Evolutionary conservation across 1,139 yeast species (phyloP), one percentile per base, ranked within the genome.

Genomic region (Suhomyces terraborum): DNA sequence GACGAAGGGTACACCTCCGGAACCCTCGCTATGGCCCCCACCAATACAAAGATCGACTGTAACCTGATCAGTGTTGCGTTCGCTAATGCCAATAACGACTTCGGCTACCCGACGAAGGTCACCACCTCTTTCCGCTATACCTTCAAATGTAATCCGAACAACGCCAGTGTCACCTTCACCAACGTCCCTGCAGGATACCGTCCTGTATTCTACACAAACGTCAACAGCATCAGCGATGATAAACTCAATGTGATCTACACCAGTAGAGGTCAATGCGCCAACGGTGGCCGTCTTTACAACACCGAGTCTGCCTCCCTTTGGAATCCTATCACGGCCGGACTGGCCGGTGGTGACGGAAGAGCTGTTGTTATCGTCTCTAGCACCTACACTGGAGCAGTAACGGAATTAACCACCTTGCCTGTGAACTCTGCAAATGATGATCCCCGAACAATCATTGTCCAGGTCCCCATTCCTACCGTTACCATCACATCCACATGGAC

Each of bases 1-100:
- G 23, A 21, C 3, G 41, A 40, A 16, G 69, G 70, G 8, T 56
- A 58, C 32, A 13, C 41, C 4, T 42, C 53, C 7, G 69, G 68
- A 37, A 47, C 49, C 1, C 40, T 65, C 32, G 67, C 64, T 6
- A 29, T 62, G 7, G 23, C 40, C 0, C 41, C 53, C 13, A 8
- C 28, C 0, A 39, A 35, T 16, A 38, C 42, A 2, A 23, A 16
- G 20, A 23, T 62, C 12, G 66, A 63, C 41, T 65, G 69, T 46
- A 24, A 21, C 6, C 8, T 8, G 8, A 6, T 21, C 10, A n/a
- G 10, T 21, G 8, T 21, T 21, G 23, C n/a, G 8, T 21, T 21
- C 8, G 23, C 10, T 21, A n/a, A 4, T 4, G n/a, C 8, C 8
- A 4, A 8, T 4, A 21, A 21, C 10, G 23, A 21, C 10, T 21